Evolutionary conservation across 2,329 filamentous ascomycete species (phyloP).

Genomic region (Aspergillus jensenii): DNA sequence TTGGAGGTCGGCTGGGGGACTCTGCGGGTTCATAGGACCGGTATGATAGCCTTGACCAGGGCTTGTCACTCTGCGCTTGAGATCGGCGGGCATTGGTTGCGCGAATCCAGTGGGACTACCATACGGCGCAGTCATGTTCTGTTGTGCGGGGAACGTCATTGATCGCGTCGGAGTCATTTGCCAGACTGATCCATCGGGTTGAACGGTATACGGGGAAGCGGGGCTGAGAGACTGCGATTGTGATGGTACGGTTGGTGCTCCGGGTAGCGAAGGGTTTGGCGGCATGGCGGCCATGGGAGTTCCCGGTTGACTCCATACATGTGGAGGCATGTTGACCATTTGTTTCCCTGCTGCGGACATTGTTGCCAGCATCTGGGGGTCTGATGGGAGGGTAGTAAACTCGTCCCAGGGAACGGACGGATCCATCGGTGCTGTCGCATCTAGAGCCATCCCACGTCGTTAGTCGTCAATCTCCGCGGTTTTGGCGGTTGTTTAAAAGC

Average conservation of each 20-base stretch:
- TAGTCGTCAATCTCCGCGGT: not conserved
- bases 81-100: conserved; percentile 30
- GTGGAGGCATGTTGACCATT: conserved; percentile 35
- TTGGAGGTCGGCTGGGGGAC: conserved; percentile 29
- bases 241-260: conserved; percentile 30
- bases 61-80: conserved; percentile 40
- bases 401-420: conserved; percentile 39
- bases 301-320: conserved; percentile 31
- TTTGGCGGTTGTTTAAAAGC: not conserved
- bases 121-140: conserved; percentile 27
- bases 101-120: conserved; percentile 30
- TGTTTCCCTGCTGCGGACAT: conserved; percentile 30
- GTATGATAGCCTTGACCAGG: conserved; percentile 29
- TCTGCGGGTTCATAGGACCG: conserved; percentile 23
- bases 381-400: conserved; percentile 34
- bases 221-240: conserved; percentile 33
- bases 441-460: conserved; percentile 24
- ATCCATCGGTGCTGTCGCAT: conserved; percentile 32
- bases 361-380: conserved; percentile 35
- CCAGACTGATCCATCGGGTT: conserved; percentile 39
- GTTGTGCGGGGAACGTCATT: conserved; percentile 35
- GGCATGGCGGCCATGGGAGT: conserved; percentile 29
- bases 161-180: conserved; percentile 31
- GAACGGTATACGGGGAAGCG: conserved; percentile 31
- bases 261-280: conserved; percentile 28